These are phyloP conservation scores for Chaetomium olivaceum DNA, from an alignment of 2,329 filamentous ascomycete species.

Conservation along the genomic window DNA sequence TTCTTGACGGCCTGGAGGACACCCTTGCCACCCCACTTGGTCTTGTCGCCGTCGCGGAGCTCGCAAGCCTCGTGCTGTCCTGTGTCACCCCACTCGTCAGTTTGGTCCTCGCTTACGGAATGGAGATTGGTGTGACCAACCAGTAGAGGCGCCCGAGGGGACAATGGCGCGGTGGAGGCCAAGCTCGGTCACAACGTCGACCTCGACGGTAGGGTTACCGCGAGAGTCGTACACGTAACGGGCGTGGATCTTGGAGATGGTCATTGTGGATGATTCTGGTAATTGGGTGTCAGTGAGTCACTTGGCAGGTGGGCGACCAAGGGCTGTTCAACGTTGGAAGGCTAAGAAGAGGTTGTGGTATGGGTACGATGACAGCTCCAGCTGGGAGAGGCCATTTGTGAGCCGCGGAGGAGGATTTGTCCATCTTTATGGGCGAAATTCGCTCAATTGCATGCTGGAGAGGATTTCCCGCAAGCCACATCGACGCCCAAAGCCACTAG, in stretches of 20 bases:
- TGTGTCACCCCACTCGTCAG: constrained; percentile 41
- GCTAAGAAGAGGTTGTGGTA: neutral
- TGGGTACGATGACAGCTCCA: neutral
- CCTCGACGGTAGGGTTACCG: constrained; percentile 97
- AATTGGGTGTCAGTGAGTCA: constrained; percentile 11
- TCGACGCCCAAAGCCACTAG: constrained; percentile 14
- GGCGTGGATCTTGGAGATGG: constrained; percentile 86
- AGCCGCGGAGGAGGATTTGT: constrained; percentile 3
- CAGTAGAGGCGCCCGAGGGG: constrained; percentile 93
- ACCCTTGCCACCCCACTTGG: constrained; percentile 84
- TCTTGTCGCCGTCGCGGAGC: constrained; percentile 86
- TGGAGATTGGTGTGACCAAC: constrained; percentile 51
- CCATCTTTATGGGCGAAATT: constrained; percentile 23
- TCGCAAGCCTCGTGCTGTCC: constrained; percentile 89
- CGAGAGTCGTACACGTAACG: constrained; percentile 98
- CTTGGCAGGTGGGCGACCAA: neutral
- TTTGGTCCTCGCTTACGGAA: constrained; percentile 20
- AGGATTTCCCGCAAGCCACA: constrained; percentile 27
- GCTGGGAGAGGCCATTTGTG: neutral
- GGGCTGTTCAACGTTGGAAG: neutral
- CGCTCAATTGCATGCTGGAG: constrained; percentile 26
- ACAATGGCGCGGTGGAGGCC: constrained; percentile 97
- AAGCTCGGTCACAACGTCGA: constrained; percentile 93
- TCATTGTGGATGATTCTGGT: constrained; percentile 62
- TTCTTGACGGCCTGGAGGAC: constrained; percentile 83